A percentile compares a stretch with the other conserved stretches of the same genome.
These are phyloP conservation scores for Penstemon davidsonii DNA, from an alignment of 257 asterid genomes.

Conservation along the genomic window DNA sequence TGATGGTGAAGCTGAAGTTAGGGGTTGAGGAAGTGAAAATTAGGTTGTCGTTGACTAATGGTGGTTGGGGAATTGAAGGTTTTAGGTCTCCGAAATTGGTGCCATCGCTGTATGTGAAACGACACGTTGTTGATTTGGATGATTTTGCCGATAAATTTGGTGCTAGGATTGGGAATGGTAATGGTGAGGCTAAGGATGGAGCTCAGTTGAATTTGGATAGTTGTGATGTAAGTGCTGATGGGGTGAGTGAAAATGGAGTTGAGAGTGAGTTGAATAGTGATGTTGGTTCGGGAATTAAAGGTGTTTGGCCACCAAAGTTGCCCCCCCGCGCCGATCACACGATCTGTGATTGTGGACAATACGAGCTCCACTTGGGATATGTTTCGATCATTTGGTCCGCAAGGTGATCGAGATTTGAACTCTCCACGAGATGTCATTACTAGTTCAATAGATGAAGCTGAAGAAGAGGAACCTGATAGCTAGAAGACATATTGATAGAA, in stretches of 20 bases:
- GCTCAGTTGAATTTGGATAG: slow-evolving; percentile 19
- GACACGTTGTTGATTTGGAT: slow-evolving; percentile 16
- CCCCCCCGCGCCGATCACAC: slow-evolving; percentile 46
- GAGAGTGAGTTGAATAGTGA: slow-evolving; percentile 27
- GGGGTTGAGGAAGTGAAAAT: slow-evolving; percentile 19
- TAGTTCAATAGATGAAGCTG: slow-evolving; percentile 26
- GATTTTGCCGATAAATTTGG: slow-evolving; percentile 19
- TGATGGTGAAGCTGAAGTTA: slow-evolving; percentile 30
- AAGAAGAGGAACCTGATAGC: slow-evolving; percentile 31
- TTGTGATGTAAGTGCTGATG: slow-evolving; percentile 28
- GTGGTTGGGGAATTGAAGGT: slow-evolving; percentile 43
- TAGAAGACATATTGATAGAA: slow-evolving; percentile 19
- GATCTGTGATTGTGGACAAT: slow-evolving; percentile 39
- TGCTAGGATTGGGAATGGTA: slow-evolving; percentile 28
- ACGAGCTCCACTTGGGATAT: slow-evolving; percentile 71
- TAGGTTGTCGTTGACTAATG: slow-evolving; percentile 30
- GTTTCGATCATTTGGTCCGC: slow-evolving; percentile 56
- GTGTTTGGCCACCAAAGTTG: slow-evolving; percentile 50
- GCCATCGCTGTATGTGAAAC: slow-evolving; percentile 24
- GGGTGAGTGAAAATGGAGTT: slow-evolving; percentile 20
- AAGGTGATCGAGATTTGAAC: slow-evolving; percentile 37
- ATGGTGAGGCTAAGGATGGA: slow-evolving; percentile 29
- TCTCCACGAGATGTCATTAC: slow-evolving; percentile 22
- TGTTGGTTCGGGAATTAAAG: slow-evolving; percentile 43
- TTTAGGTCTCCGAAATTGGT: slow-evolving; percentile 45